Percentiles rank a stretch among this genome's conserved stretches.
Conservation (phyloP, 192 early-diverging fungal species). For the Rhizophagus clarus region DNA sequence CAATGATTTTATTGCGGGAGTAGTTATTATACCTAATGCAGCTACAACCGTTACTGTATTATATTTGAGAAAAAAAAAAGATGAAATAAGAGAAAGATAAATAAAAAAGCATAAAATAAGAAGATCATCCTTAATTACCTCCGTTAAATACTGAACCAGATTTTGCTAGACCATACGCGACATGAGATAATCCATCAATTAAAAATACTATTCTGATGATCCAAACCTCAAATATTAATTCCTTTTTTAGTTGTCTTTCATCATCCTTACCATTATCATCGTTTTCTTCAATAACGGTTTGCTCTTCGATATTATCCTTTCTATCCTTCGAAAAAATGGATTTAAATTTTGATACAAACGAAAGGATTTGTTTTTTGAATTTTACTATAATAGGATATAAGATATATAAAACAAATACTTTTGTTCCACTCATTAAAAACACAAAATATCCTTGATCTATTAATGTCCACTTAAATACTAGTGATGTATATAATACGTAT, state of each 20-base stretch:
- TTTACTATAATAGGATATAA: background rate
- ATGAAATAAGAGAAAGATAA: too few relatives aligned
- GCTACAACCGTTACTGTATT: constrained; percentile 34
- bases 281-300: background rate
- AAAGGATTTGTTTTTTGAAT: background rate
- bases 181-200: constrained; percentile 37
- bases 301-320: too few relatives aligned
- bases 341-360: background rate
- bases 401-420: constrained; percentile 1
- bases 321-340: too few relatives aligned
- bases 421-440: constrained; percentile 5
- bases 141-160: constrained; percentile 14
- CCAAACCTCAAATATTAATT: constrained; percentile 47
- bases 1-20: constrained; percentile 46
- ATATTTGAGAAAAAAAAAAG: too few relatives aligned
- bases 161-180: constrained; percentile 38
- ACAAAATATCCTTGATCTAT: constrained; percentile 10
- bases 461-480: constrained; percentile 11
- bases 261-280: too few relatives aligned
- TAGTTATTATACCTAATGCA: constrained; percentile 38
- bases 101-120: too few relatives aligned
- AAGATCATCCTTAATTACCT: constrained; percentile 5
- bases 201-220: constrained; percentile 41
- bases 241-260: background rate
- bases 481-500: constrained; percentile 15